Evolutionary conservation across 176 grass and related monocot genomes (phyloP), one percentile per base, ranked within the genome.

Genomic region (Lolium multiflorum): DNA sequence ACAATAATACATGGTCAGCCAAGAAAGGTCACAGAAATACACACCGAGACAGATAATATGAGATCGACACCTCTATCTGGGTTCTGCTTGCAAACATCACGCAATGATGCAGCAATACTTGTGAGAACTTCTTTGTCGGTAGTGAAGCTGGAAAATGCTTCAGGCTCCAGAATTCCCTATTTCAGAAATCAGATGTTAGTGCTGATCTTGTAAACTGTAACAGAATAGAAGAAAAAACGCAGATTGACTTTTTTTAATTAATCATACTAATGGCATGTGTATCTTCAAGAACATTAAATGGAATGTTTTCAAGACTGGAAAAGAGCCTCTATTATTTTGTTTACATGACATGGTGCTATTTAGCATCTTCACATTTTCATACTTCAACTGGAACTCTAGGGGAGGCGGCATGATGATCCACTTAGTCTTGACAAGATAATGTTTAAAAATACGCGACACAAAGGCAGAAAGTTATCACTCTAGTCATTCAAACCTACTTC

Each of bases 41-140:
- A 84, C 86, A 96, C 96, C 38, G 93, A 94, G 48, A 95, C 92
- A 62, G 91, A 94, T 84, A 96, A 84, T 90, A 96, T 92, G 81
- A 98, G 76, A 79, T 98, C 96, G 58, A 95, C 96, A 37, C 96
- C 96, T 85, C 96, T 98, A 89, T 98, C 96, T 80, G 96, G 86
- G 82, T 94, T 92, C 57, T 92, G 78, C 84, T 92, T 94, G 85
- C 96, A 98, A 88, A 98, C 90, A 91, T 98, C 96, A 16, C 91
- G 91, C 74, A 98, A 73, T 82, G 96, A 98, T 88, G 92, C 84
- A 69, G 93, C 93, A 78, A 95, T 74, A 85, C 96, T 92, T 67
- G 83, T 88, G 52, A 71, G 80, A 84, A 94, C 89, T 87, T 98
- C 96, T 89, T 71, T 88, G 31, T 92, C 84, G 31, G 88, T 79